phyloP scores from a whole-genome alignment of 108 stramenopile species.

The Fistulifera solaris region DNA sequence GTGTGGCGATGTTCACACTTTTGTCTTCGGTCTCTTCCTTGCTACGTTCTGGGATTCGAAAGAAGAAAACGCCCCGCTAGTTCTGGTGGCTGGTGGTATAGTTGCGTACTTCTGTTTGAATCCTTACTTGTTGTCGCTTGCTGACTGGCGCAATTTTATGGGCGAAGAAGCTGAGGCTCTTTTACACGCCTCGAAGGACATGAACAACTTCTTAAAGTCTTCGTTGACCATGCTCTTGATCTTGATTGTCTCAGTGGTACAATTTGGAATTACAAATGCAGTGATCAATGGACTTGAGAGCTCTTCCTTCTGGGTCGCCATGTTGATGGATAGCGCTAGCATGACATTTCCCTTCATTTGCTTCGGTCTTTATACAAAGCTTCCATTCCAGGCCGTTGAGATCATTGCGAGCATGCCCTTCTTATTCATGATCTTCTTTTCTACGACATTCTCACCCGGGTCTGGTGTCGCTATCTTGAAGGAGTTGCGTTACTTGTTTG shows the following conservation, averaged over 20 bases:
- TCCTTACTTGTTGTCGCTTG: slow-evolving; percentile 45
- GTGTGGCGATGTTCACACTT: slow-evolving; percentile 25
- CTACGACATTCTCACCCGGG: slow-evolving; percentile 43
- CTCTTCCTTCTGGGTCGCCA: slow-evolving; percentile 19
- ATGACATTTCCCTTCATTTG: slow-evolving; percentile 38
- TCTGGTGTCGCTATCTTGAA: slow-evolving; percentile 39
- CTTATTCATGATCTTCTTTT: slow-evolving; percentile 62
- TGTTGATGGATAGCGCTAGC: slow-evolving; percentile 37
- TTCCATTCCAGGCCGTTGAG: slow-evolving; percentile 42
- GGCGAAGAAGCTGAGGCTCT: slow-evolving; percentile 58
- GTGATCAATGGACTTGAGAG: slow-evolving; percentile 22
- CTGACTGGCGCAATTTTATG: slow-evolving; percentile 55
- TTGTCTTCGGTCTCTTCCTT: slow-evolving; percentile 35
- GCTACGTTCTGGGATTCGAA: slow-evolving; percentile 42
- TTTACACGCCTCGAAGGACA: slow-evolving; percentile 40
- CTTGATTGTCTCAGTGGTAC: slow-evolving; percentile 21
- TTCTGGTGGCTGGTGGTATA: slow-evolving; percentile 39
- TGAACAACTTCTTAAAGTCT: slow-evolving; percentile 44
- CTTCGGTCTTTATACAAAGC: slow-evolving; percentile 35
- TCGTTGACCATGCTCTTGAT: slow-evolving; percentile 26
- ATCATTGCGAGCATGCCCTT: slow-evolving; percentile 49
- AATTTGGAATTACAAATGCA: slow-evolving; percentile 27
- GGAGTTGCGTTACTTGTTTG: slow-evolving; percentile 44
- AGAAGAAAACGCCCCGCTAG: slow-evolving; percentile 29
- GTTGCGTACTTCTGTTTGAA: slow-evolving; percentile 46